These are phyloP conservation scores for Phytophthora syringae DNA, from an alignment of 352 stramenopile genomes.

Conservation along the genomic window DNA sequence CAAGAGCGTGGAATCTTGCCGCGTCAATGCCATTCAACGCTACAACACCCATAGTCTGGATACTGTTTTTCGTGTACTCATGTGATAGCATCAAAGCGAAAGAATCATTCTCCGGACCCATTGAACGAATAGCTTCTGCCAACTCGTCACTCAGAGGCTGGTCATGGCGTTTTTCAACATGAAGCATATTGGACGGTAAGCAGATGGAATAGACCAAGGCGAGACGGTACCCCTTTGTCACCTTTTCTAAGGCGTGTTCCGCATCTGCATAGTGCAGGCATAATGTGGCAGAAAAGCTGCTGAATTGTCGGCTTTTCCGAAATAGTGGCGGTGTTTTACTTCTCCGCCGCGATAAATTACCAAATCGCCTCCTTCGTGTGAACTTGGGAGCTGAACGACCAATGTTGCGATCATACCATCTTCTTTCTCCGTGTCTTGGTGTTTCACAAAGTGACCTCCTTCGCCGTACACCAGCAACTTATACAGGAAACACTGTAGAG, in stretches of 20 bases:
- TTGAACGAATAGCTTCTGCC: slow-evolving; percentile 30
- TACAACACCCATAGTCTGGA: slow-evolving; percentile 6
- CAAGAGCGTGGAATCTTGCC: slow-evolving; percentile 13
- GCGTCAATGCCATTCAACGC: slow-evolving; percentile 20
- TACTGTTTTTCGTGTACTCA: too few relatives aligned
- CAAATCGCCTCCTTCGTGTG: too few relatives aligned
- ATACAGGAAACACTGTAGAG: slow-evolving; percentile 35
- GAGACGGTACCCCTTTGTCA: slow-evolving; percentile 19
- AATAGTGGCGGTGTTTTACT: background rate
- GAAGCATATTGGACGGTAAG: slow-evolving; percentile 16
- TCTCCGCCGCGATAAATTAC: slow-evolving; percentile 6
- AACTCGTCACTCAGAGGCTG: background rate
- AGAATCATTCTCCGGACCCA: slow-evolving; percentile 42
- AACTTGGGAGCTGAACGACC: slow-evolving; percentile 37
- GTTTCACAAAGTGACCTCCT: slow-evolving; percentile 43
- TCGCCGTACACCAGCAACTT: slow-evolving; percentile 64
- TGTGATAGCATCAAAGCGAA: slow-evolving; percentile 25
- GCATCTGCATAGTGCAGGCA: slow-evolving; percentile 21
- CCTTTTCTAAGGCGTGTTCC: slow-evolving; percentile 11
- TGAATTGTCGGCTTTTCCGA: background rate
- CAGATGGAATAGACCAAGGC: slow-evolving; percentile 26
- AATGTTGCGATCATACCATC: slow-evolving; percentile 52
- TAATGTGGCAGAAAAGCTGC: slow-evolving; percentile 7
- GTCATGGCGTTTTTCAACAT: background rate
- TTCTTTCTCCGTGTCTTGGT: slow-evolving; percentile 59